These are phyloP conservation scores for Linum usitatissimum DNA, from an alignment of 345 rosid species.

Conservation along the genomic window DNA sequence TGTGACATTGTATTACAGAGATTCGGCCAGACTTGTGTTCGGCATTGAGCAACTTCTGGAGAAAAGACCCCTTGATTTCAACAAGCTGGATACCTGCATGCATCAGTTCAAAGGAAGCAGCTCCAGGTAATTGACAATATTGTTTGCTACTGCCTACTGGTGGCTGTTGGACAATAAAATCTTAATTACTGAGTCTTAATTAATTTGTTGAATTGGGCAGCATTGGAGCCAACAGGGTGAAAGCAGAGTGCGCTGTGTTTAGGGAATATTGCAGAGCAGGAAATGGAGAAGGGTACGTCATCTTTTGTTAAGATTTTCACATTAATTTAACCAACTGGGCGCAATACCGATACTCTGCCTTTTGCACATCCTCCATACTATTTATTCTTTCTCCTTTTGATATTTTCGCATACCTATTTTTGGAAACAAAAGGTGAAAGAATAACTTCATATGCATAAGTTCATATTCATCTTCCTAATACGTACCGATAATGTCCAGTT, in stretches of 20 bases:
- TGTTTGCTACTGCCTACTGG: too few species aligned
- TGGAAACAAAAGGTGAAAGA: too few species aligned
- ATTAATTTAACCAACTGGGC: too few species aligned
- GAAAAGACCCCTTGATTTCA: conserved; percentile 44
- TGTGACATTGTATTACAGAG: conserved; percentile 51
- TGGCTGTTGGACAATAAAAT: too few species aligned
- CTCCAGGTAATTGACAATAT: conserved; percentile 43
- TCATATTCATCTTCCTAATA: too few species aligned
- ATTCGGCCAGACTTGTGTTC: conserved; percentile 40
- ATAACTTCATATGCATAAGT: too few species aligned
- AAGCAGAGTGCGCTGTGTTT: conserved; percentile 70
- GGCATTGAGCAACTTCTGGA: conserved; percentile 52
- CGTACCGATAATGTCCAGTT: too few species aligned
- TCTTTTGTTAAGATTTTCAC: too few species aligned
- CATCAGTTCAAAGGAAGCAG: conserved; percentile 96
- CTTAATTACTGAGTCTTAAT: not conserved
- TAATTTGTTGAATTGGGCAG: conserved; percentile 29
- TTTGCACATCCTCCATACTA: too few species aligned
- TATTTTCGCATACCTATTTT: too few species aligned
- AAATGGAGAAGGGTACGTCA: conserved; percentile 72
- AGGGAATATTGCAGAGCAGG: conserved; percentile 73
- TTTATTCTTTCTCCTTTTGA: too few species aligned
- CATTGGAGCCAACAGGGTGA: conserved; percentile 95
- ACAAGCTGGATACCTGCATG: conserved; percentile 61
- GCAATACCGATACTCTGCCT: too few species aligned